Evolutionary conservation across 805 yeast species (phyloP).

Genomic region (Crinitomyces ghanaensis): DNA sequence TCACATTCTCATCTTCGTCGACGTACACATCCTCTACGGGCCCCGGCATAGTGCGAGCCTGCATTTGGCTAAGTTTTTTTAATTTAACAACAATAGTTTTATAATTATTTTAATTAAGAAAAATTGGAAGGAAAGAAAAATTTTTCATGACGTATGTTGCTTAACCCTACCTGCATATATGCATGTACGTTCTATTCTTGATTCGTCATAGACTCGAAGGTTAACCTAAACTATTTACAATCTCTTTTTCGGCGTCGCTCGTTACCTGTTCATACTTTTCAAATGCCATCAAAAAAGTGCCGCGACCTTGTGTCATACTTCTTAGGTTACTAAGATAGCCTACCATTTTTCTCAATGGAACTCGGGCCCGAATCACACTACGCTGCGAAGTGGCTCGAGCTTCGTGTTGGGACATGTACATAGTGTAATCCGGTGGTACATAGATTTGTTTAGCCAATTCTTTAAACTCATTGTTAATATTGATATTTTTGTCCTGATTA

Average conservation of each 20-base stretch:
- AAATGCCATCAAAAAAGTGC: constrained; percentile 68
- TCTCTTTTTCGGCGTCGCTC: constrained; percentile 33
- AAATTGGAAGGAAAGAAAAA: too few species aligned
- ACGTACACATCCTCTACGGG: too few species aligned
- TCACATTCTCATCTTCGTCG: too few species aligned
- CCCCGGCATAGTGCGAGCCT: too few species aligned
- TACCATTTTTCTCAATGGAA: constrained; percentile 82
- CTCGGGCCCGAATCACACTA: constrained; percentile 53
- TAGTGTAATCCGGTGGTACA: constrained; percentile 57
- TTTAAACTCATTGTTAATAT: constrained; percentile 10
- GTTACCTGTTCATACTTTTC: constrained; percentile 60
- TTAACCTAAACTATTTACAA: constrained; percentile 6
- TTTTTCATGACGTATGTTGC: too few species aligned
- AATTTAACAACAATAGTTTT: too few species aligned
- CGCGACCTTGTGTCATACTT: constrained; percentile 83
- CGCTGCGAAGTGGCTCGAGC: constrained; percentile 31
- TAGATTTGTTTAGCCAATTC: constrained; percentile 45
- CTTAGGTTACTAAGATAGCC: constrained; percentile 73
- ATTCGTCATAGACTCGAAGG: too few species aligned
- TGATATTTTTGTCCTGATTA: constrained; percentile 23
- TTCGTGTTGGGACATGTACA: constrained; percentile 24
- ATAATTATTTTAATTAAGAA: too few species aligned
- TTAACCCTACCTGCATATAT: too few species aligned
- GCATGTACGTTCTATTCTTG: too few species aligned
- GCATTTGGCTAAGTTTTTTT: too few species aligned